phyloP scores from a whole-genome alignment of 2,329 filamentous ascomycete species.

The Metarhizium rileyi region DNA sequence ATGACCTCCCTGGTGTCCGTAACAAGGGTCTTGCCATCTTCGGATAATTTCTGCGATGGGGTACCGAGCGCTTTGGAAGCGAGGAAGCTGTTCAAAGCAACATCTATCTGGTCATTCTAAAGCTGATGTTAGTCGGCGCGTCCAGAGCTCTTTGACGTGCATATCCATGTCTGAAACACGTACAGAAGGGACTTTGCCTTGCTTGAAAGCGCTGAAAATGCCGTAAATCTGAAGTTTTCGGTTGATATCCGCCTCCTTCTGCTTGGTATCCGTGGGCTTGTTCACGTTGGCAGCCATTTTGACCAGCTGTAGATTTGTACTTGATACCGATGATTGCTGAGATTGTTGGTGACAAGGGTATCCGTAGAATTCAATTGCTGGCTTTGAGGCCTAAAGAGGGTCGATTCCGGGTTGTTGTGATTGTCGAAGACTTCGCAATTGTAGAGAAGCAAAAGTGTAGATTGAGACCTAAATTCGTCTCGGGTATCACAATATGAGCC shows the following conservation, averaged over 20 bases:
- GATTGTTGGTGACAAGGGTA: background rate
- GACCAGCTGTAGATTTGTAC: slow-evolving; percentile 3
- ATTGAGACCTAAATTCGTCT: slow-evolving; percentile 1
- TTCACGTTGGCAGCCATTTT: slow-evolving; percentile 49
- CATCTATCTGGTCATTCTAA: slow-evolving; percentile 90
- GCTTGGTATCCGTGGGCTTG: slow-evolving; percentile 59
- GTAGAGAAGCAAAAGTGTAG: background rate
- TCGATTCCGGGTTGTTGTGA: background rate
- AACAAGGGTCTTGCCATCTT: slow-evolving; percentile 72
- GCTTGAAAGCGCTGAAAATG: slow-evolving; percentile 74
- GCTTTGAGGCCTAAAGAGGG: background rate
- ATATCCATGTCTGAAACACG: slow-evolving; percentile 20
- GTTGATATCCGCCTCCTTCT: slow-evolving; percentile 81
- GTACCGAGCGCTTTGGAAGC: slow-evolving; percentile 57
- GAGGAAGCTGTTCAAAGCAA: slow-evolving; percentile 84
- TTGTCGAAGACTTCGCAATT: background rate
- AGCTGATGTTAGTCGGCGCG: background rate
- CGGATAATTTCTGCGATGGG: slow-evolving; percentile 68
- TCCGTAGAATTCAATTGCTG: background rate
- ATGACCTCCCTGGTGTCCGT: slow-evolving; percentile 71
- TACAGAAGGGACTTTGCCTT: slow-evolving; percentile 85
- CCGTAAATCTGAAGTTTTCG: slow-evolving; percentile 92
- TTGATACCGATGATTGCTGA: background rate
- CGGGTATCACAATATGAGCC: slow-evolving; percentile 20
- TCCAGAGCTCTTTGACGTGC: too few relatives aligned